Conservation (phyloP, 371 early-diverging fungal species). For the Mortierella sp. region DNA sequence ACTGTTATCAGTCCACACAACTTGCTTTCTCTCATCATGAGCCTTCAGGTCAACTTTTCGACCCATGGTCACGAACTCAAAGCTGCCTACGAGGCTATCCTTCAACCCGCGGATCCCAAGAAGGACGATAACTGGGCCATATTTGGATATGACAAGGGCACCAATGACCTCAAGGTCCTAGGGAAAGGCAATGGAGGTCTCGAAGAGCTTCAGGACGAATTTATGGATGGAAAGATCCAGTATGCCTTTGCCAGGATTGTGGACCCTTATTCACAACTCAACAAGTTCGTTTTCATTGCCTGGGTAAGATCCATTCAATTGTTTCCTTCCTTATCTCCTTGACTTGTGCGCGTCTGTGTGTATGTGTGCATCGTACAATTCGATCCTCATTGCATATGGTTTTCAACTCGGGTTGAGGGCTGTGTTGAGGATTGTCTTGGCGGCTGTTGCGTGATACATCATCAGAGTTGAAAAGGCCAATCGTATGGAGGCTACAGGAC, state of each 20-base stretch:
- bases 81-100: slow-evolving; percentile 75
- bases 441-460: not conserved
- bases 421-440: not conserved
- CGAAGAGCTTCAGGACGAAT: slow-evolving; percentile 90
- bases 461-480: too few relatives aligned
- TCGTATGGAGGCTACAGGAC: too few relatives aligned
- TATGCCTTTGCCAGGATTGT: slow-evolving; percentile 87
- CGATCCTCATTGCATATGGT: not conserved
- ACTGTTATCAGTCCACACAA: not conserved
- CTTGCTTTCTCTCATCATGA: slow-evolving; percentile 50
- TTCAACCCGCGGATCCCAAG: slow-evolving; percentile 54
- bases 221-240: slow-evolving; percentile 88
- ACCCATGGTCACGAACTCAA: slow-evolving; percentile 68
- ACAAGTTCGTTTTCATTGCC: slow-evolving; percentile 91
- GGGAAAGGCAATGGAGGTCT: slow-evolving; percentile 82
- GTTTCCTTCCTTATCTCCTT: slow-evolving; percentile 1
- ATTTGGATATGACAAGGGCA: slow-evolving; percentile 85
- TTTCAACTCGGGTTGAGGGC: not conserved
- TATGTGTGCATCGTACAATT: not conserved
- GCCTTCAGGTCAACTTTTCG: slow-evolving; percentile 74
- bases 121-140: slow-evolving; percentile 78
- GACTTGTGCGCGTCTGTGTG: not conserved
- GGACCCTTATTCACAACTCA: slow-evolving; percentile 88
- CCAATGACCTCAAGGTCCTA: slow-evolving; percentile 83
- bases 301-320: slow-evolving; percentile 69